Evolutionary conservation across 2,329 filamentous ascomycete genomes (phyloP).

Genomic region (Fusarium decemcellulare): DNA sequence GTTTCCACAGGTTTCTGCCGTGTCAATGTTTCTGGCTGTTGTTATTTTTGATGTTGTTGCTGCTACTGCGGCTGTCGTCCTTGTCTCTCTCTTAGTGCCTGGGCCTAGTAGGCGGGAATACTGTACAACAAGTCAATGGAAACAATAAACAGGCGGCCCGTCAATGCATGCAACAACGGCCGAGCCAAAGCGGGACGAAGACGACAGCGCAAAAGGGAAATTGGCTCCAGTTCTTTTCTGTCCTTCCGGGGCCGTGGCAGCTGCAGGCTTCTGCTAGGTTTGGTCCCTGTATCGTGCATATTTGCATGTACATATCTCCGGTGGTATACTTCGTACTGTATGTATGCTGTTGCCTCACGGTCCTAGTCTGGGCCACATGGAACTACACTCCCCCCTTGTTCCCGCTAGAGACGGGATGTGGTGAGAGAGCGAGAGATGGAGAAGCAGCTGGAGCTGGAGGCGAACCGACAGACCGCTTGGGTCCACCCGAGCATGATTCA

Average conservation of each 20-base stretch:
- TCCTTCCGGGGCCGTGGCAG: slow-evolving; percentile 1
- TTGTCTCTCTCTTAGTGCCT: slow-evolving; percentile 10
- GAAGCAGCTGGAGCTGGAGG: slow-evolving; percentile 37
- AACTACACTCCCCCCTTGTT: slow-evolving; percentile 17
- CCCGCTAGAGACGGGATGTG: slow-evolving; percentile 31
- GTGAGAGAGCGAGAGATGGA: slow-evolving; percentile 17
- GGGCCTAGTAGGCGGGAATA: not conserved
- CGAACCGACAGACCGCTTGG: slow-evolving; percentile 44
- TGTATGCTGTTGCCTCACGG: slow-evolving; percentile 24
- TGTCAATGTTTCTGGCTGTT: slow-evolving; percentile 23
- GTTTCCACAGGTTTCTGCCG: slow-evolving; percentile 42
- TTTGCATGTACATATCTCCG: slow-evolving; percentile 1
- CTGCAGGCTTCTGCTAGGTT: slow-evolving; percentile 14
- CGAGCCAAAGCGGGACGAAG: slow-evolving; percentile 12
- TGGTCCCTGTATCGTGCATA: not conserved
- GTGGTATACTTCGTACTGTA: slow-evolving; percentile 37
- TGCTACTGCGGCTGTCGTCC: slow-evolving; percentile 6
- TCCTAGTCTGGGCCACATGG: slow-evolving; percentile 30
- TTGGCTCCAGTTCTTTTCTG: slow-evolving; percentile 24
- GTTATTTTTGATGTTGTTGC: slow-evolving; percentile 6
- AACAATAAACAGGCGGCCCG: slow-evolving; percentile 6
- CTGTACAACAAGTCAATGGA: not conserved
- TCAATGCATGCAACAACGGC: slow-evolving; percentile 31
- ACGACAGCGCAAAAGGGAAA: slow-evolving; percentile 11
- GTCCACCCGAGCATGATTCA: slow-evolving; percentile 49